Conservation (phyloP, 768 basidiomycete genomes). For the Termitomyces sp. region DNA sequence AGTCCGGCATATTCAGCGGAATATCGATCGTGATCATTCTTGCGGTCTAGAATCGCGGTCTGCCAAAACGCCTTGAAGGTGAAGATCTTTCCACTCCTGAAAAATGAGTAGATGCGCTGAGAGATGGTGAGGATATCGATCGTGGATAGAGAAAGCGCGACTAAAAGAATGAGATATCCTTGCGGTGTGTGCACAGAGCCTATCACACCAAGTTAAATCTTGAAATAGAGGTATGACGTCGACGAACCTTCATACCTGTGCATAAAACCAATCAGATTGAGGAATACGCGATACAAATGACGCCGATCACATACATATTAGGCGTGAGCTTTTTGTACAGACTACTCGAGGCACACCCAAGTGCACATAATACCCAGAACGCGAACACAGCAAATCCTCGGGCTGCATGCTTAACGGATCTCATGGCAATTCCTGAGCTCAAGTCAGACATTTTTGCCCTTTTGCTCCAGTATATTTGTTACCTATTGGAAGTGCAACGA, state of each 20-base stretch:
- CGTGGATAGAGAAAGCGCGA: slow-evolving; percentile 30
- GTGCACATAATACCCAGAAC: slow-evolving; percentile 54
- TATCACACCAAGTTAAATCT: slow-evolving; percentile 12
- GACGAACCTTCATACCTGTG: slow-evolving; percentile 61
- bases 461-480: slow-evolving; percentile 4
- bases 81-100: slow-evolving; percentile 36
- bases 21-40: slow-evolving; percentile 18
- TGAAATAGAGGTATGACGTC: slow-evolving; percentile 2
- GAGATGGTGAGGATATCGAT: slow-evolving; percentile 49
- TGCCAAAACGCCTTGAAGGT: slow-evolving; percentile 49
- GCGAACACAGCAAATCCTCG: slow-evolving; percentile 50
- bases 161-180: slow-evolving; percentile 44
- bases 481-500: slow-evolving; percentile 79
- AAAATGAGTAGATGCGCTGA: slow-evolving; percentile 45
- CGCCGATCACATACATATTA: slow-evolving; percentile 58
- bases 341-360: slow-evolving; percentile 65
- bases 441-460: not conserved
- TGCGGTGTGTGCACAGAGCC: slow-evolving; percentile 54
- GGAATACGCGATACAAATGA: slow-evolving; percentile 4
- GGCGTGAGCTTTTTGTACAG: slow-evolving; percentile 78
- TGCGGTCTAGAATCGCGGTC: slow-evolving; percentile 47
- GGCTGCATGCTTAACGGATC: slow-evolving; percentile 67
- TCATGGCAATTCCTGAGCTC: slow-evolving; percentile 65
- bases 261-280: slow-evolving; percentile 13
- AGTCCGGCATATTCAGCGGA: slow-evolving; percentile 57